Base-by-base conservation (phyloP, 345 rosid species). In the Populus davidiana region DNA sequence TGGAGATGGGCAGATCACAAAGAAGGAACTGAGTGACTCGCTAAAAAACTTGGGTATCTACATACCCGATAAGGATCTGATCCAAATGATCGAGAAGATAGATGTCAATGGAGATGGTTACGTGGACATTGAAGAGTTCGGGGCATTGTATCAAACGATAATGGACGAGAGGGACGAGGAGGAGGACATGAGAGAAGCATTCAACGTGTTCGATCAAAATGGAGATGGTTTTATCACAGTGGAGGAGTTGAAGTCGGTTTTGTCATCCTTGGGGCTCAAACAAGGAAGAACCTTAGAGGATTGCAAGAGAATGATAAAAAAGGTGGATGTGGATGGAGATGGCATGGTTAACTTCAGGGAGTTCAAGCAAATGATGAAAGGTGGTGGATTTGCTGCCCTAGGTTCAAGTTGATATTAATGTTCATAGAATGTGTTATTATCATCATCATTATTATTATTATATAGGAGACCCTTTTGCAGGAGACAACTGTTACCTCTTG, bases 341-440 rank as follows among this genome's bases (percentile, higher is more conserved):
- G 99, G 98, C 8, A 93, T 84, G 97, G 91, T 96, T 13, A 81
- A 92, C 78, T 92, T 80, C 76, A 87, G 82, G 38, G 99, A 96
- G 90, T 96, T 96, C 79, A 89, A 88, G 78, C 97, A 91, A 78
- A 96, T 93, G 98, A 96, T 92, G 93, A 90, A 91, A 81, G 94
- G 91, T 44, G 96, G 91, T 20, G 98, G 98, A 7, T 92, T 96
- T 74, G 94, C 98, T 56, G 96, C 97, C 23, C 77, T 95, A 71
- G 88, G 79, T 50, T 91, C 88, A 62, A 41, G 74, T 78, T 83
- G 77, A 86, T 61, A 11, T 31, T n/a, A 25, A 47, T 23, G 10
- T 9, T 33, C 36, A 44, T 38, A 17, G 29, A 31, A 6, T 27
- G 14, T 29, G 8, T 43, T 43, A 11, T 43, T 0, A 33, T 33